Evolutionary conservation across 805 yeast species (phyloP).

Genomic region (Scheffersomyces coipomensis): DNA sequence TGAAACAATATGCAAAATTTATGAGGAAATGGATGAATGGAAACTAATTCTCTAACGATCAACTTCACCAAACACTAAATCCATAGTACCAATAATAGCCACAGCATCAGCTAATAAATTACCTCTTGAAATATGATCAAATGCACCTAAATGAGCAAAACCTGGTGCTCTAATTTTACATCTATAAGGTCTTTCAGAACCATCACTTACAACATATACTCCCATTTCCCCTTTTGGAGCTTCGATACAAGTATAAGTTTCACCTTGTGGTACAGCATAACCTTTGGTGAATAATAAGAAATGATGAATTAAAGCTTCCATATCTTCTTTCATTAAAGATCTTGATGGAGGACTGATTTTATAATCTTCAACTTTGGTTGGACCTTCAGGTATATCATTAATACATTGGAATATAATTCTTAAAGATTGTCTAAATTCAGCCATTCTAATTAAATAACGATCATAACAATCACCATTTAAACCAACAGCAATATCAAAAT

Average conservation of each 20-base stretch:
- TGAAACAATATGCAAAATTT: too few species aligned
- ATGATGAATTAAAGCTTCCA: constrained; percentile 91
- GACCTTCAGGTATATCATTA: constrained; percentile 90
- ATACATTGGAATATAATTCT: constrained; percentile 88
- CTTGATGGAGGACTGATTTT: constrained; percentile 84
- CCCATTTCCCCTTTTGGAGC: constrained; percentile 97
- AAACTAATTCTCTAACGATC: constrained; percentile 72
- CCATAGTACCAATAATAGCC: constrained; percentile 94
- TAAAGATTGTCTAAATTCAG: constrained; percentile 87
- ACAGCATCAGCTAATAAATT: constrained; percentile 89
- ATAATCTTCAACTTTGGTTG: constrained; percentile 87
- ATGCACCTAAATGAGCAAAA: constrained; percentile 85
- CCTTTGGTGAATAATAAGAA: constrained; percentile 87
- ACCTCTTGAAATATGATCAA: constrained; percentile 83
- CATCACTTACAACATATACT: constrained; percentile 84
- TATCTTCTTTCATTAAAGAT: constrained; percentile 80
- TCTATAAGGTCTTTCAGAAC: constrained; percentile 86
- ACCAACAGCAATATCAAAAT: constrained; percentile 86
- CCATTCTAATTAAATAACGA: constrained; percentile 85
- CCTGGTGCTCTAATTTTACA: constrained; percentile 96
- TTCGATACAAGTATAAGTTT: constrained; percentile 87
- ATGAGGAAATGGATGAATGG: neutral
- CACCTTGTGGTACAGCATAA: constrained; percentile 85
- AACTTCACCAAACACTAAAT: constrained; percentile 90
- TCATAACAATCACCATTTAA: constrained; percentile 88